These are phyloP conservation scores for Colletotrichum sp. DNA, from an alignment of 2,329 filamentous ascomycete genomes.

Conservation along the genomic window DNA sequence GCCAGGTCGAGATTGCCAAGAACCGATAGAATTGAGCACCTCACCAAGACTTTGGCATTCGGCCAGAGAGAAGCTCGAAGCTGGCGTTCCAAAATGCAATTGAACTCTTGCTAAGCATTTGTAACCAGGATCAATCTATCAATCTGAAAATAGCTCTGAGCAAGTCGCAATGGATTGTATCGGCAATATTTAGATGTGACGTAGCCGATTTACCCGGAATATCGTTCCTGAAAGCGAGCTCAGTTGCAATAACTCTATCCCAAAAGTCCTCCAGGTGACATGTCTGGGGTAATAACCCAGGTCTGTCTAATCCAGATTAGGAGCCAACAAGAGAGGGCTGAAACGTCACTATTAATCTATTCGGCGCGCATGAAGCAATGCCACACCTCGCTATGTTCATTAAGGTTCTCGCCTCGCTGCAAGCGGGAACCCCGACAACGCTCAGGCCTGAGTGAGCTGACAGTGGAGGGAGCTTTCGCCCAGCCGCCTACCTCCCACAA, in stretches of 20 bases:
- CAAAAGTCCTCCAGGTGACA: neutral
- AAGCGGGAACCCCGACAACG: neutral
- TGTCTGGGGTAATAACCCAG: neutral
- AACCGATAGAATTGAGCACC: neutral
- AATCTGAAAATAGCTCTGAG: neutral
- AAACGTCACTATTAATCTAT: neutral
- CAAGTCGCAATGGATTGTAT: neutral
- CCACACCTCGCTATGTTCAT: neutral
- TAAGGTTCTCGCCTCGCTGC: neutral
- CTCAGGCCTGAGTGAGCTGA: neutral
- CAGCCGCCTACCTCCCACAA: neutral
- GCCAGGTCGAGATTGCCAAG: neutral
- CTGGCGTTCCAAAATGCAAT: neutral
- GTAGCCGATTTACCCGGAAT: neutral
- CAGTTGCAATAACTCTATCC: neutral
- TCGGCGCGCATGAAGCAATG: neutral
- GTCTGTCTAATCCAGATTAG: neutral
- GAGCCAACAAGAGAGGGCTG: neutral
- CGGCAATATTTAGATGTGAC: neutral
- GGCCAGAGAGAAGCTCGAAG: neutral
- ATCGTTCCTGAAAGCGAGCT: neutral
- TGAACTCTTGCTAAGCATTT: neutral
- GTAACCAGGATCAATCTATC: neutral
- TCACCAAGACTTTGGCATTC: rapidly evolving
- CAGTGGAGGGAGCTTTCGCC: neutral